Percentiles rank a stretch among this genome's conserved stretches.
These are phyloP conservation scores for Elaeis guineensis DNA, from an alignment of 176 grass and related monocot species.

Conservation along the genomic window DNA sequence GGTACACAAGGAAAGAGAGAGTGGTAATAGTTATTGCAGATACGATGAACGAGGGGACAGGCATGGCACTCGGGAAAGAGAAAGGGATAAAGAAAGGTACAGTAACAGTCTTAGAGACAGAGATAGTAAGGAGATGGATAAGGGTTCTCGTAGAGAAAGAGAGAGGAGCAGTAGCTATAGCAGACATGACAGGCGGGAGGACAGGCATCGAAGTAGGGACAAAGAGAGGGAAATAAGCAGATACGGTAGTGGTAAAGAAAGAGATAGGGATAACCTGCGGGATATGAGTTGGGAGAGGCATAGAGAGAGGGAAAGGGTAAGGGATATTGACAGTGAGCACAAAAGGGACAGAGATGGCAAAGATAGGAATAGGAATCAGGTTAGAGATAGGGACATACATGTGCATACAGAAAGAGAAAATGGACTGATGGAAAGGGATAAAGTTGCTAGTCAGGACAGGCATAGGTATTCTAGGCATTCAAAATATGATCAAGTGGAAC, in stretches of 20 bases:
- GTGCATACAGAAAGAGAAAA: constrained; percentile 23
- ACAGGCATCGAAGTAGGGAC: neutral
- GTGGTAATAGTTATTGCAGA: no score
- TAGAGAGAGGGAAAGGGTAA: constrained; percentile 34
- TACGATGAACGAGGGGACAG: no score
- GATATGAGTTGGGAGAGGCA: constrained; percentile 33
- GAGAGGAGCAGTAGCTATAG: constrained; percentile 44
- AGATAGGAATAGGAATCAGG: constrained; percentile 34
- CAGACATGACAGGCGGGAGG: constrained; percentile 41
- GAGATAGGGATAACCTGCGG: constrained; percentile 32
- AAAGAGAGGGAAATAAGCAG: constrained; percentile 30
- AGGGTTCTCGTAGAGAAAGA: no score
- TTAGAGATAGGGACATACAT: constrained; percentile 29
- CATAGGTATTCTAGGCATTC: constrained; percentile 33
- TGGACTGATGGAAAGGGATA: constrained; percentile 20
- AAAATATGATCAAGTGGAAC: constrained; percentile 30
- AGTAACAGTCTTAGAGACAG: no score
- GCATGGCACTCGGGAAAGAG: no score
- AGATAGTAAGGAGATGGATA: no score
- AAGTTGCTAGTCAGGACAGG: constrained; percentile 26
- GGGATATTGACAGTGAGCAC: constrained; percentile 3
- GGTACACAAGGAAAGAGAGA: constrained; percentile 29
- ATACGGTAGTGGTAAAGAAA: constrained; percentile 37
- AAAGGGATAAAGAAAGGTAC: no score
- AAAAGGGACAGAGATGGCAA: neutral